Base-by-base conservation (phyloP, 1,139 yeast species). In the Yamadazyma dendronema region DNA sequence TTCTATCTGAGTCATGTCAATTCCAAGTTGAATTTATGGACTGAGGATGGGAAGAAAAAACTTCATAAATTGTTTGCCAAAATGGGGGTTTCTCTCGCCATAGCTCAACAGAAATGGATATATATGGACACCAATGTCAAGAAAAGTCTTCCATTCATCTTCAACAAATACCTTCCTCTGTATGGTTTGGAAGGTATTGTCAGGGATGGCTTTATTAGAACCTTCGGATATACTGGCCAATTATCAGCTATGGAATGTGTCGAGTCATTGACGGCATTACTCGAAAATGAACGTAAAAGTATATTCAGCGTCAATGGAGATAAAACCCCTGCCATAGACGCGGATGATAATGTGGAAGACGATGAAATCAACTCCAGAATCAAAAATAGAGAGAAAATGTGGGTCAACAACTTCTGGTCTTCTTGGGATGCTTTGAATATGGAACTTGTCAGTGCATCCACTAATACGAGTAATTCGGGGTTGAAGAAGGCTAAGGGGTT, bases 231-330 rank as follows among this genome's bases (percentile, higher is more conserved):
- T 55, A 79, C 85, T 41, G 96, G 97, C 2, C 79, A 87, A 17
- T 69, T 92, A 21, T 81, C 95, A 27, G 97, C 97, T 0, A 87
- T 90, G 62, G 99, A 94, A 57, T 88, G 87, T 53, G 96, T 87
- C 5, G 97, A 92, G 53, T 78, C 96, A 0, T 64, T 92, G 11
- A 78, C 89, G 4, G 96, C 98, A 2, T 61, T 92, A 40, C 64
- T 94, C 22, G 97, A 92, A 53, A 75, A 74, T 37, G 87, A 82
- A 42, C 67, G 65, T 23, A 69, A 60, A 29, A 41, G 59, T 10
- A 36, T 61, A 12, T 32, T 31, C 17, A 49, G 39, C n/a, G 7
- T 15, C 3, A 16, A 13, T 10, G 15, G 19, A 3, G 26, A 17
- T 12, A n/a, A n/a, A 12, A 3, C 14, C 6, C 54, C 53, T 17